Evolutionary conservation across 202 grass and related monocot species (phyloP).

Genomic region (Brachypodium distachyon): DNA sequence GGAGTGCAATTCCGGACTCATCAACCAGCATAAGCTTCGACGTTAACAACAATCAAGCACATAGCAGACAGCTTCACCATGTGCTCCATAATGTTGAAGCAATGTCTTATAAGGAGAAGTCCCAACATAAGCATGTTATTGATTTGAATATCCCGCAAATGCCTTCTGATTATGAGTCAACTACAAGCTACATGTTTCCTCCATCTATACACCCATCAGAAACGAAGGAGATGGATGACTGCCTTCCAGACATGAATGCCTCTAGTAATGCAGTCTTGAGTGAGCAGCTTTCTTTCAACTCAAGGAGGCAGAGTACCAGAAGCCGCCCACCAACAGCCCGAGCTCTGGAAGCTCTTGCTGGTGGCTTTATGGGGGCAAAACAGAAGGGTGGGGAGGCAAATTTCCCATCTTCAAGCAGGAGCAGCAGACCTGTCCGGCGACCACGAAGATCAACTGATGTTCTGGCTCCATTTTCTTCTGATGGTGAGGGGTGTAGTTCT

Average conservation of each 20-base stretch:
- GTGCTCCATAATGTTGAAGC: conserved; percentile 21
- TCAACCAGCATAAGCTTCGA: conserved; percentile 26
- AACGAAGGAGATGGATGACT: conserved; percentile 19
- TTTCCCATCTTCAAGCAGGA: conserved; percentile 43
- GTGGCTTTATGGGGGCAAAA: conserved; percentile 74
- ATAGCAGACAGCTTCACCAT: conserved; percentile 17
- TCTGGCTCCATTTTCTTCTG: conserved; percentile 26
- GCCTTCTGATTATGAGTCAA: conserved; percentile 43
- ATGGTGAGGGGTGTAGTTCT: conserved; percentile 20
- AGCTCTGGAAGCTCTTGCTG: conserved; percentile 91
- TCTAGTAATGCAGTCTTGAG: conserved; percentile 24
- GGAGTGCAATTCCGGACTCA: conserved; percentile 28
- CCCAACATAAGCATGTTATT: conserved; percentile 38
- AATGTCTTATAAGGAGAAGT: conserved; percentile 26
- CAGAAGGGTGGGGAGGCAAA: conserved; percentile 47
- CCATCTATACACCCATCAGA: conserved; percentile 22
- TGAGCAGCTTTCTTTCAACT: conserved; percentile 35
- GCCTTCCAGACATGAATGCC: conserved; percentile 23
- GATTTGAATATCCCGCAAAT: conserved; percentile 63
- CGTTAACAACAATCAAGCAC: conserved; percentile 16
- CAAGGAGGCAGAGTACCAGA: conserved; percentile 80
- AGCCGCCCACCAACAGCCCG: conserved; percentile 73
- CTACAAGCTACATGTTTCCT: conserved; percentile 16
- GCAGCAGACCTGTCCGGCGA: conserved; percentile 39
- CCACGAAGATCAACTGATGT: conserved; percentile 41